phyloP scores from a whole-genome alignment of 805 yeast species.

The Metschnikowia kofuensis region DNA sequence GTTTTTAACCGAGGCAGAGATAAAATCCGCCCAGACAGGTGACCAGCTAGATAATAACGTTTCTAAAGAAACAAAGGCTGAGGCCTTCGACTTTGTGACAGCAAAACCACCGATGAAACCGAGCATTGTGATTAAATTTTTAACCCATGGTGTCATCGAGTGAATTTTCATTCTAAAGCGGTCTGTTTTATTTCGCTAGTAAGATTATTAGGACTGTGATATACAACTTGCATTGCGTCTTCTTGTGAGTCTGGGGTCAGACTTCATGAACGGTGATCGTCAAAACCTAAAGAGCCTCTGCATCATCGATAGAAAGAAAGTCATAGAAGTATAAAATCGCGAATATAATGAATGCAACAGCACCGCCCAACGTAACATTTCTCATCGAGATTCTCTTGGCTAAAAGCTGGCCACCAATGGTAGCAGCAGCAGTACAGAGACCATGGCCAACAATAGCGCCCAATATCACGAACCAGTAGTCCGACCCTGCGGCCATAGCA shows the following conservation, averaged over 20 bases:
- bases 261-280: not conserved
- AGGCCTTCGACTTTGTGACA: conserved; percentile 3
- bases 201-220: too few species aligned
- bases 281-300: conserved; percentile 19
- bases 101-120: conserved; percentile 24
- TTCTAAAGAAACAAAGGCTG: conserved; percentile 10
- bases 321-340: conserved; percentile 76
- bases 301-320: conserved; percentile 35
- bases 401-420: conserved; percentile 84
- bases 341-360: conserved; percentile 80
- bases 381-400: conserved; percentile 90
- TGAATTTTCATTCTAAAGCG: not conserved
- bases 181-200: too few species aligned
- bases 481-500: conserved; percentile 97
- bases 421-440: conserved; percentile 86
- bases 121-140: conserved; percentile 36
- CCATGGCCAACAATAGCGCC: conserved; percentile 93
- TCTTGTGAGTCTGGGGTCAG: too few species aligned
- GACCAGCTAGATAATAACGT: conserved; percentile 18
- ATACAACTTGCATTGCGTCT: too few species aligned
- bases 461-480: conserved; percentile 81
- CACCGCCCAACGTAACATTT: conserved; percentile 88
- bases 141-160: conserved; percentile 33
- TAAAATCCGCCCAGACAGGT: conserved; percentile 28
- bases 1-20: conserved; percentile 51